Evolutionary conservation across 352 stramenopile species (phyloP).

Genomic region (Phytophthora boehmeriae): DNA sequence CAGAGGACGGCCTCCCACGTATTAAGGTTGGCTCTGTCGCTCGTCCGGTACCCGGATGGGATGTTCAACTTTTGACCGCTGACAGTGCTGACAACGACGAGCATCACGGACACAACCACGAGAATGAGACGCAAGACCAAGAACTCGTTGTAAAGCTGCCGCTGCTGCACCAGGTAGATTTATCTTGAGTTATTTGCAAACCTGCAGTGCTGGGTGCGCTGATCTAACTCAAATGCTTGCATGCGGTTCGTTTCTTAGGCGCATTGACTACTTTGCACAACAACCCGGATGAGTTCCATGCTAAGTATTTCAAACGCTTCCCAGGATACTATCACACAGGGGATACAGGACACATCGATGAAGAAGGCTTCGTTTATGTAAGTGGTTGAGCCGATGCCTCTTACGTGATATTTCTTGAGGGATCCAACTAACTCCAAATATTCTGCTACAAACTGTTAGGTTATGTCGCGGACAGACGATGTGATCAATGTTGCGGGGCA

Average conservation of each 20-base stretch:
- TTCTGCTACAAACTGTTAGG: conserved; percentile 28
- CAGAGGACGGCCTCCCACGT: conserved; percentile 42
- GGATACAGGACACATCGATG: conserved; percentile 88
- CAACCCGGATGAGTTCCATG: conserved; percentile 80
- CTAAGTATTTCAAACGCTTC: conserved; percentile 84
- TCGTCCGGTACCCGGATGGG: conserved; percentile 80
- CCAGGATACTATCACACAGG: conserved; percentile 91
- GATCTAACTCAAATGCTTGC: background rate
- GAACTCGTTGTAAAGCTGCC: conserved; percentile 85
- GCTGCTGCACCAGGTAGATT: conserved; percentile 75
- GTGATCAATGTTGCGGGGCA: conserved; percentile 92
- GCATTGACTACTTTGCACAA: conserved; percentile 87
- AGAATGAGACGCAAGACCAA: conserved; percentile 56
- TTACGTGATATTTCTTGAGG: background rate
- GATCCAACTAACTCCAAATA: background rate
- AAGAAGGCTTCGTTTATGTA: conserved; percentile 91
- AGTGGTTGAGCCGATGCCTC: conserved; percentile 5
- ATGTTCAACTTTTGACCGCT: conserved; percentile 76
- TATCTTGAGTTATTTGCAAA: background rate
- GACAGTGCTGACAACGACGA: conserved; percentile 47
- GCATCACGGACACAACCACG: conserved; percentile 53
- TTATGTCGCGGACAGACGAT: conserved; percentile 92
- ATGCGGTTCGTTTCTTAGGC: conserved; percentile 21
- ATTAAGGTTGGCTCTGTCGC: conserved; percentile 72
- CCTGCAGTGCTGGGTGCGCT: background rate